Percentiles rank a stretch among this genome's conserved stretches.
Evolutionary conservation across 257 asterid genomes (phyloP).

Genomic region (Gentiana dahurica): DNA sequence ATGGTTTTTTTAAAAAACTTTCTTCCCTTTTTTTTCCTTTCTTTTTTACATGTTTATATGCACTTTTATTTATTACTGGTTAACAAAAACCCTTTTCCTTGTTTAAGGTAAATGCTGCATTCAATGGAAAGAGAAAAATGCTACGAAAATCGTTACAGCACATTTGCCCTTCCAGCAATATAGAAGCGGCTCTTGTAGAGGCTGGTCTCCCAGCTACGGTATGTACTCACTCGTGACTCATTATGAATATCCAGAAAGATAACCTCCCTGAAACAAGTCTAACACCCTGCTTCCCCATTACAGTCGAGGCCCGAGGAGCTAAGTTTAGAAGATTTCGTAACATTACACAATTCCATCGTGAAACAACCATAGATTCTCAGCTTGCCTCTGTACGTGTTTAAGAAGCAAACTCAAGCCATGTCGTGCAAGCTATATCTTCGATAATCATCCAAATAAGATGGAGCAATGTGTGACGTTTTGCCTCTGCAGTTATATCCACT

Average conservation of each 20-base stretch:
- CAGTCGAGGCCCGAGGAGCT: slow-evolving; percentile 99
- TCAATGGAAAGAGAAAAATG: slow-evolving; percentile 96
- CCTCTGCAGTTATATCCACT: too few relatives aligned
- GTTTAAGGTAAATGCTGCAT: slow-evolving; percentile 87
- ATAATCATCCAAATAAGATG: too few relatives aligned
- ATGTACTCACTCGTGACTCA: slow-evolving; percentile 10
- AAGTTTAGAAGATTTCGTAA: slow-evolving; percentile 64
- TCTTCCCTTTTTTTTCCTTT: too few relatives aligned
- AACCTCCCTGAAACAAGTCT: neutral
- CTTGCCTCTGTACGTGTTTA: too few relatives aligned
- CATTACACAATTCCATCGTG: slow-evolving; percentile 50
- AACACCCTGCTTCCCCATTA: slow-evolving; percentile 2
- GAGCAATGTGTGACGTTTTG: too few relatives aligned
- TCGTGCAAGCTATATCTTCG: too few relatives aligned
- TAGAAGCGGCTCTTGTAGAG: slow-evolving; percentile 65
- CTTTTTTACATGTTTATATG: too few relatives aligned
- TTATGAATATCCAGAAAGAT: neutral
- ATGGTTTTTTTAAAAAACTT: slow-evolving; percentile 31
- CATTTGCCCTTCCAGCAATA: slow-evolving; percentile 54
- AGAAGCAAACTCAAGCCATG: too few relatives aligned
- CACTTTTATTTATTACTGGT: too few relatives aligned
- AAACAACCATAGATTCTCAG: slow-evolving; percentile 20
- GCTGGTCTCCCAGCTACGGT: slow-evolving; percentile 68
- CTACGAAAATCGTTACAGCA: slow-evolving; percentile 82
- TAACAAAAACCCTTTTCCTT: neutral